Conservation (phyloP, 352 stramenopile species). For the Aphanomyces stellatus region DNA sequence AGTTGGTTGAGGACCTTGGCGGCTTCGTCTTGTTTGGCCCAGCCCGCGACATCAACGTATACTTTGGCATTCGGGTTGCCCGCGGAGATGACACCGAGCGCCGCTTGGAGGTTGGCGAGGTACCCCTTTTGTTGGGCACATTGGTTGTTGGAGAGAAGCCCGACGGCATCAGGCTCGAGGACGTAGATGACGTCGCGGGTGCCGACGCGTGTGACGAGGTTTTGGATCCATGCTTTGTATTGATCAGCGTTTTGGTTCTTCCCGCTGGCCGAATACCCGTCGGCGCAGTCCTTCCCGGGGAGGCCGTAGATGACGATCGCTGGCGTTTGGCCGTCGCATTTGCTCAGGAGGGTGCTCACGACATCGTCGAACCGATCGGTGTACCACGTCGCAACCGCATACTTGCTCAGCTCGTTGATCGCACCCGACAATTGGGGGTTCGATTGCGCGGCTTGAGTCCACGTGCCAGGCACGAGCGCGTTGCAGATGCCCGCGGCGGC, state of each 20-base stretch:
- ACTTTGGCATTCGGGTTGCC: constrained; percentile 27
- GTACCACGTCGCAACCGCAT: constrained; percentile 47
- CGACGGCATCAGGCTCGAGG: constrained; percentile 28
- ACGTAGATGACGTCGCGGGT: constrained; percentile 27
- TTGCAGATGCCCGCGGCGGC: background rate
- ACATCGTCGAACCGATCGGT: constrained; percentile 28
- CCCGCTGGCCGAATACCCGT: constrained; percentile 33
- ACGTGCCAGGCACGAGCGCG: background rate
- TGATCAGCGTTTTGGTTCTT: constrained; percentile 25
- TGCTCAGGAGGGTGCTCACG: background rate
- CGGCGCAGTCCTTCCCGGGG: constrained; percentile 55
- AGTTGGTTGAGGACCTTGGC: constrained; percentile 22
- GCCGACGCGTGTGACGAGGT: constrained; percentile 14
- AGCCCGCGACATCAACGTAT: constrained; percentile 28
- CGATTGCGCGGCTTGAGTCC: background rate
- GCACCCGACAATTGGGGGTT: constrained; percentile 35
- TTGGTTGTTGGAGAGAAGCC: constrained; percentile 18
- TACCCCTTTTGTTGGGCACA: constrained; percentile 25
- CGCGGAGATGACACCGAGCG: constrained; percentile 21
- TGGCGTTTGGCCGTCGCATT: constrained; percentile 9
- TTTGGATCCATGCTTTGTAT: constrained; percentile 25
- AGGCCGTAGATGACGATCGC: constrained; percentile 54
- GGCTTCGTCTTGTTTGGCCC: constrained; percentile 11
- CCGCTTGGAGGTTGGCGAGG: constrained; percentile 22
- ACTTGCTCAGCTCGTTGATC: constrained; percentile 34